A percentile compares a stretch with the other conserved stretches of the same genome.
phyloP scores from a whole-genome alignment of 2,329 filamentous ascomycete genomes.

The Trichoderma citrinoviride region DNA sequence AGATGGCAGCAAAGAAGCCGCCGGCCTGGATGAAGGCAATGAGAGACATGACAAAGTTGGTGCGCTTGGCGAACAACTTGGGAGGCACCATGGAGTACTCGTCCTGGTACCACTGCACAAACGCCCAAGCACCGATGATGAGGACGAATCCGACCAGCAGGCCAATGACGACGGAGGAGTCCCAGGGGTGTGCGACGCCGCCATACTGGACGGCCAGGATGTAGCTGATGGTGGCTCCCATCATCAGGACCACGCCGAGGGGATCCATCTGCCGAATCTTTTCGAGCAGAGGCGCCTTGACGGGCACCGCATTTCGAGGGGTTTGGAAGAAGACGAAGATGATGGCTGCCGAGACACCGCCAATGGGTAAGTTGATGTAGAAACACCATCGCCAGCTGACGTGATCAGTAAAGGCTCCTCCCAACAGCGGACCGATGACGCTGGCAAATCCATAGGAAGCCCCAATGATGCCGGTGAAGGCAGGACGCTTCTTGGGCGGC shows the following conservation, averaged over 20 bases:
- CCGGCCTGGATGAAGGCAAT: slow-evolving; percentile 45
- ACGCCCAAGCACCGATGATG: slow-evolving; percentile 36
- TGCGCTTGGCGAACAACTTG: slow-evolving; percentile 40
- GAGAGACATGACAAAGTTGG: slow-evolving; percentile 37
- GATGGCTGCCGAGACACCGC: slow-evolving; percentile 35
- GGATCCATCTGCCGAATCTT: slow-evolving; percentile 51
- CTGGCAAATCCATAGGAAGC: slow-evolving; percentile 38
- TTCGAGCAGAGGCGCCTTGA: slow-evolving; percentile 38
- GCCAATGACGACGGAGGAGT: slow-evolving; percentile 41
- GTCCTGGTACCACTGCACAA: slow-evolving; percentile 42
- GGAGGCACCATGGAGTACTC: slow-evolving; percentile 45
- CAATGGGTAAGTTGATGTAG: slow-evolving; percentile 41
- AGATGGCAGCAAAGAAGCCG: slow-evolving; percentile 45
- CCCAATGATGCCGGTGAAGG: slow-evolving; percentile 40
- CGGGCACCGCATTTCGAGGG: slow-evolving; percentile 39
- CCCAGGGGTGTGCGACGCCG: slow-evolving; percentile 45
- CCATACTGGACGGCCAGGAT: slow-evolving; percentile 50
- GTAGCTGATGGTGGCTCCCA: slow-evolving; percentile 44
- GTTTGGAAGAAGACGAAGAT: slow-evolving; percentile 44
- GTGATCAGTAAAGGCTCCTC: slow-evolving; percentile 39
- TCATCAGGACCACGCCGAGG: slow-evolving; percentile 44
- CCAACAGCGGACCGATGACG: slow-evolving; percentile 39
- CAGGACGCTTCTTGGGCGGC: slow-evolving; percentile 36
- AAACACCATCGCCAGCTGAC: slow-evolving; percentile 43
- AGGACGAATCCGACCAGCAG: slow-evolving; percentile 41